These are phyloP conservation scores for Megacollybia marginata DNA, from an alignment of 768 basidiomycete genomes.

Conservation along the genomic window DNA sequence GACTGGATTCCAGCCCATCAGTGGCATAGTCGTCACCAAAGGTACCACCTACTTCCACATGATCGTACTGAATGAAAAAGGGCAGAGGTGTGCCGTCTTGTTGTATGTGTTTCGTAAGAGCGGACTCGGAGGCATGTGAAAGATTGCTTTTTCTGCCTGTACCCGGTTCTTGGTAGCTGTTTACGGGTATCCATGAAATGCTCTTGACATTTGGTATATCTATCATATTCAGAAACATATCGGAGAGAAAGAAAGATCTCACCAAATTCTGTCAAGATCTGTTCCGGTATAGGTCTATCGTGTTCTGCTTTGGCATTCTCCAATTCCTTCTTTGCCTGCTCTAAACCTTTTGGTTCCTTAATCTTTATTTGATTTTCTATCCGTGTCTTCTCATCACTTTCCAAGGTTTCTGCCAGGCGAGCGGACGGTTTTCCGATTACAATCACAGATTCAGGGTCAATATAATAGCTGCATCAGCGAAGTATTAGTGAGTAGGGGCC, in stretches of 20 bases:
- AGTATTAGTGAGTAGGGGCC: conserved; percentile 4
- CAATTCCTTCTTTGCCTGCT: conserved; percentile 56
- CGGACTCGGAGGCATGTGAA: conserved; percentile 24
- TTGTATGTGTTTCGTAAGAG: conserved; percentile 56
- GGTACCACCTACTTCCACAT: conserved; percentile 60
- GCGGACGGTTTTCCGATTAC: conserved; percentile 88
- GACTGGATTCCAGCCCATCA: conserved; percentile 42
- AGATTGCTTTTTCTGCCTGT: conserved; percentile 30
- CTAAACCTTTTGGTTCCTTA: conserved; percentile 79
- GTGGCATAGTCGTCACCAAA: conserved; percentile 3
- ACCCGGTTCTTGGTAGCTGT: conserved; percentile 55
- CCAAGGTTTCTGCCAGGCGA: conserved; percentile 69
- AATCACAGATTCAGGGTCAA: conserved; percentile 66
- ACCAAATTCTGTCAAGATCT: conserved; percentile 73
- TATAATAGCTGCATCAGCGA: conserved; percentile 55
- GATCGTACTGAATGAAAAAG: conserved; percentile 91
- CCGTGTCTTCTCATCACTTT: conserved; percentile 73
- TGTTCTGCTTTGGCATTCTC: conserved; percentile 85
- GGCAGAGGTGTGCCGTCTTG: conserved; percentile 63
- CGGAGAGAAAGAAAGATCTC: conserved; percentile 63
- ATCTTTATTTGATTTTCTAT: conserved; percentile 57
- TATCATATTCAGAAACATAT: conserved; percentile 78
- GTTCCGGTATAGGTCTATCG: conserved; percentile 71
- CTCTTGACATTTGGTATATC: conserved; percentile 52
- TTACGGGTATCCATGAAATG: conserved; percentile 86